Evolutionary conservation across 371 early-diverging fungal genomes (phyloP).

Genomic region (Nematocida sp.): DNA sequence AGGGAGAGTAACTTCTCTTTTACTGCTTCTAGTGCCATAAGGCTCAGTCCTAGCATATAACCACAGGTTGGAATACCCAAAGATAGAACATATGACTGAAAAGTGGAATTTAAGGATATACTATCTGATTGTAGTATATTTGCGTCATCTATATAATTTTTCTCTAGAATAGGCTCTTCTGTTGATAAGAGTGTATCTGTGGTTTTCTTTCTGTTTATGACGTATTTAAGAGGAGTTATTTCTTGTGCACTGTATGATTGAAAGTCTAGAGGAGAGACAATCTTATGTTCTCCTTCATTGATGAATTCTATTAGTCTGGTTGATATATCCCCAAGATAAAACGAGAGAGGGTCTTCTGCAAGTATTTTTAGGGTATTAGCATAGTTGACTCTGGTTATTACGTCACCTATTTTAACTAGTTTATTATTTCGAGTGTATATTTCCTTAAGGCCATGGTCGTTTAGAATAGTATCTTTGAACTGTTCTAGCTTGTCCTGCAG

Average conservation of each 20-base stretch:
- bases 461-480: constrained; percentile 56
- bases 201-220: not conserved
- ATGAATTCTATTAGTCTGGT: constrained; percentile 67
- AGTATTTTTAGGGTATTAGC: constrained; percentile 75
- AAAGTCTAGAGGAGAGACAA: not conserved
- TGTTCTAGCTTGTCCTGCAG: constrained; percentile 66
- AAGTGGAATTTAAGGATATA: no score
- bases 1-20: not conserved
- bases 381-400: constrained; percentile 69
- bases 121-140: no score
- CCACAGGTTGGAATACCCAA: constrained; percentile 10
- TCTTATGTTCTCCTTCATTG: not conserved
- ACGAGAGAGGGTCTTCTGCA: constrained; percentile 73
- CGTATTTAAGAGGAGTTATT: not conserved
- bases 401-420: constrained; percentile 69
- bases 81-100: no score
- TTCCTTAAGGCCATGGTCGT: constrained; percentile 68
- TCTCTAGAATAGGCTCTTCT: no score
- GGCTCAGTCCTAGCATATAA: not conserved
- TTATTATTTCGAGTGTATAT: constrained; percentile 70
- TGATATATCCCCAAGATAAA: constrained; percentile 79
- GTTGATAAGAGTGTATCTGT: not conserved
- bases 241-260: not conserved
- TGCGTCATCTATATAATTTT: no score
- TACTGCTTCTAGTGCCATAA: no score